Conservation (phyloP, 352 stramenopile genomes). For the Globisporangium nagaii region DNA sequence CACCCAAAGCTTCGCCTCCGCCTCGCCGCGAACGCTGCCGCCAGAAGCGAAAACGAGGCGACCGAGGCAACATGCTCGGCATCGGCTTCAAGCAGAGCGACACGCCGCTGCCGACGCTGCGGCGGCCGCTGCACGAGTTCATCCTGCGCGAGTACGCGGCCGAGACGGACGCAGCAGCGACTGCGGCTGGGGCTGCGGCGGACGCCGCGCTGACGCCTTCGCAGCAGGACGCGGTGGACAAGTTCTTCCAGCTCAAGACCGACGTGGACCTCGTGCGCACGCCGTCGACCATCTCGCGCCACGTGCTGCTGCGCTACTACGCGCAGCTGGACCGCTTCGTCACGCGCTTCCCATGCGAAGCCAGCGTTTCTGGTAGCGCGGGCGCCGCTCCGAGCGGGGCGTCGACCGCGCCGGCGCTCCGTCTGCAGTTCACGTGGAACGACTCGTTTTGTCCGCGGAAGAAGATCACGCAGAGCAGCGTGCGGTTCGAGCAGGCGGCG, state of each 20-base stretch:
- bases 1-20: background rate
- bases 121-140: conserved; percentile 59
- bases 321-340: conserved; percentile 65
- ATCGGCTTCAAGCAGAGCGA: conserved; percentile 78
- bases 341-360: conserved; percentile 49
- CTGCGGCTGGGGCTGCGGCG: background rate
- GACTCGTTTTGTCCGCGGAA: conserved; percentile 89
- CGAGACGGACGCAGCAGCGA: background rate
- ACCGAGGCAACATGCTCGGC: conserved; percentile 40
- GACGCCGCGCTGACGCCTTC: conserved; percentile 1
- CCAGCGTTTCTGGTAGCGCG: conserved; percentile 7
- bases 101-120: conserved; percentile 27
- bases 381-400: background rate
- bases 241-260: conserved; percentile 50
- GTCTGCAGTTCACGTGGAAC: conserved; percentile 86
- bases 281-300: conserved; percentile 55
- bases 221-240: conserved; percentile 32
- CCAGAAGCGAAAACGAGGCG: background rate
- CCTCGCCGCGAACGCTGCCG: background rate
- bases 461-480: conserved; percentile 53
- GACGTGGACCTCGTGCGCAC: conserved; percentile 72
- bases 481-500: conserved; percentile 74
- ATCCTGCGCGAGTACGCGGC: conserved; percentile 60
- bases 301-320: conserved; percentile 73
- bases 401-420: conserved; percentile 14